Evolutionary conservation across 192 early-diverging fungal genomes (phyloP).

Genomic region (Jimgerdemannia flammicorona): DNA sequence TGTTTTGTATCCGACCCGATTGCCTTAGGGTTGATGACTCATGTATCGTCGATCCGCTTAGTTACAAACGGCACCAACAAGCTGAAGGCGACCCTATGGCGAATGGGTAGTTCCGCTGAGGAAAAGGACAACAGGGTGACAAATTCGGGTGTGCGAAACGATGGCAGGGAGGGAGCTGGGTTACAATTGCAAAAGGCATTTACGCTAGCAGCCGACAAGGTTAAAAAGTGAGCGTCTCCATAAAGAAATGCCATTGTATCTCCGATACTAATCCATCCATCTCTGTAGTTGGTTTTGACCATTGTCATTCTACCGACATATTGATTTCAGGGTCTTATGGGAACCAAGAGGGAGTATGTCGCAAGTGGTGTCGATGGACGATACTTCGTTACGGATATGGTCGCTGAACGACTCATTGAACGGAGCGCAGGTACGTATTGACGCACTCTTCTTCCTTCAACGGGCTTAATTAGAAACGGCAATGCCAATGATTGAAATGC

Average conservation of each 20-base stretch:
- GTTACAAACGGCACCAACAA: background rate
- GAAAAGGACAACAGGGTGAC: constrained; percentile 18
- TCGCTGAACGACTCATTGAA: constrained; percentile 37
- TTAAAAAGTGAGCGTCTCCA: constrained; percentile 6
- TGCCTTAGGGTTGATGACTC: background rate
- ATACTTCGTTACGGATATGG: constrained; percentile 44
- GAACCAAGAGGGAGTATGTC: constrained; percentile 30
- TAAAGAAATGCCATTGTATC: background rate
- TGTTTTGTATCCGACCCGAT: constrained; percentile 2
- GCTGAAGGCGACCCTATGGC: constrained; percentile 20
- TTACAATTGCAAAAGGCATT: constrained; percentile 24
- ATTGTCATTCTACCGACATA: too few species aligned
- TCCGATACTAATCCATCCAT: too few species aligned
- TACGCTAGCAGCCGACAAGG: constrained; percentile 18
- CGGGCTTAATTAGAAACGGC: too few species aligned
- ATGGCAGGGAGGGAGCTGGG: background rate
- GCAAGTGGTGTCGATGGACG: constrained; percentile 26
- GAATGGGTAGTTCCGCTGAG: constrained; percentile 9
- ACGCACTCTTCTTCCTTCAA: background rate
- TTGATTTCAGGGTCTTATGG: constrained; percentile 40
- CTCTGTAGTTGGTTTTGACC: too few species aligned
- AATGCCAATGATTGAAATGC: too few species aligned
- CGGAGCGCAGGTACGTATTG: constrained; percentile 29
- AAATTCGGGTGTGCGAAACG: background rate
- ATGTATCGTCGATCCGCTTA: background rate